phyloP scores from a whole-genome alignment of 805 yeast genomes.

The Zygotorulaspora danielsina region DNA sequence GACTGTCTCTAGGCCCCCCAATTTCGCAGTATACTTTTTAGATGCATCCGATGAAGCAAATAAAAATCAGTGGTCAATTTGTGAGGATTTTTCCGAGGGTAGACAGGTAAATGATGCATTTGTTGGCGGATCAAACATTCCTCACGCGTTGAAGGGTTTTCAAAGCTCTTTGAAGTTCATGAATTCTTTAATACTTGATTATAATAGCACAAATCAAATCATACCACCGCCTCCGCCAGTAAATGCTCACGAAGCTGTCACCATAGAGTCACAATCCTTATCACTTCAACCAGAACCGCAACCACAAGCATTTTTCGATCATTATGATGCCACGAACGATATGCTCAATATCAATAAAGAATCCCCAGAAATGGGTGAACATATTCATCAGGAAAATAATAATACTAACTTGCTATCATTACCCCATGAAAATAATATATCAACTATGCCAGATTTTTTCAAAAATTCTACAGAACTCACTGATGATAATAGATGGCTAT shows the following conservation, averaged over 20 bases:
- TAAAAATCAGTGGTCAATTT: constrained; percentile 46
- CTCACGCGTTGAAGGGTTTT: constrained; percentile 65
- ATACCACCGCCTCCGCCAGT: constrained; percentile 18
- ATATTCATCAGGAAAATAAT: constrained; percentile 3
- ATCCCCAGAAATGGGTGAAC: constrained; percentile 7
- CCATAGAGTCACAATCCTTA: constrained; percentile 12
- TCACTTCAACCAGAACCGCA: constrained; percentile 9
- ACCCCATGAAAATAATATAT: constrained; percentile 16
- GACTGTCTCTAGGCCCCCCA: constrained; percentile 57
- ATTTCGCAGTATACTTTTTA: constrained; percentile 71
- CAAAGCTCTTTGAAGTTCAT: constrained; percentile 48
- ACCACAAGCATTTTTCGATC: constrained; percentile 12
- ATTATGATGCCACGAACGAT: constrained; percentile 13
- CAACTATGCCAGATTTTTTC: constrained; percentile 27
- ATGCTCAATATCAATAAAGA: constrained; percentile 10
- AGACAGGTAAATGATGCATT: constrained; percentile 72
- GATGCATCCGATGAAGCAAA: constrained; percentile 41
- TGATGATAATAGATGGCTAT: constrained; percentile 19
- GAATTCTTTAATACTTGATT: constrained; percentile 50
- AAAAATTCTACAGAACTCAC: constrained; percentile 19
- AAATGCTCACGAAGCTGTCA: constrained; percentile 6
- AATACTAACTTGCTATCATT: constrained; percentile 12
- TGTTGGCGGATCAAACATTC: constrained; percentile 56
- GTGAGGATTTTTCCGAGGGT: constrained; percentile 81
- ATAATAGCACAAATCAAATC: constrained; percentile 36